These are phyloP conservation scores for Pythium plurisporium DNA, from an alignment of 352 stramenopile genomes.

Conservation along the genomic window DNA sequence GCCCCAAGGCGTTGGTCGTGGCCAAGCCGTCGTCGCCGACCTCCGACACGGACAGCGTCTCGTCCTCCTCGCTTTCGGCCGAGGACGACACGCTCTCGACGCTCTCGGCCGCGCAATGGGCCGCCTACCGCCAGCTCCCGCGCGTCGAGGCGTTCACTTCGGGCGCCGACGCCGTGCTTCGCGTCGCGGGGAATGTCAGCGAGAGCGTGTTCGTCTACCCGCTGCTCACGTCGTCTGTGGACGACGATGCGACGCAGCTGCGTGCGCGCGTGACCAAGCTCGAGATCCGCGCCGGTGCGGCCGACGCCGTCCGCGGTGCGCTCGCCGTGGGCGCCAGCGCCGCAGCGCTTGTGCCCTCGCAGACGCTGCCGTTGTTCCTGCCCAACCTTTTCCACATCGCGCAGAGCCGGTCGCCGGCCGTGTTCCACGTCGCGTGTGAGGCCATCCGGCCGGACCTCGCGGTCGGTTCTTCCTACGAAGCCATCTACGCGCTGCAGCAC, in stretches of 20 bases:
- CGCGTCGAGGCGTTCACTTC: conserved; percentile 52
- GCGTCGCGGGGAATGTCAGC: conserved; percentile 50
- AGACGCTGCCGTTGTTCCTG: conserved; percentile 72
- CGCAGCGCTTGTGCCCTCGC: conserved; percentile 55
- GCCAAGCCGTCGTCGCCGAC: neutral
- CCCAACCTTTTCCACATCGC: conserved; percentile 63
- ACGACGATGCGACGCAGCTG: conserved; percentile 15
- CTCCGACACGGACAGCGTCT: conserved; percentile 20
- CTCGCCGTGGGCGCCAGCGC: conserved; percentile 46
- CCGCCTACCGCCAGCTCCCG: conserved; percentile 31
- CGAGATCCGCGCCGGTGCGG: conserved; percentile 53
- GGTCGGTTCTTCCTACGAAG: conserved; percentile 55
- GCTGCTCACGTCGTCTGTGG: conserved; percentile 26
- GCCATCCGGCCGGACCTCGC: conserved; percentile 48
- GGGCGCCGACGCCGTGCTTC: conserved; percentile 45
- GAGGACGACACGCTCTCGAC: too few relatives aligned
- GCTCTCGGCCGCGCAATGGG: conserved; percentile 22
- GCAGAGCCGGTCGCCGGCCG: conserved; percentile 31
- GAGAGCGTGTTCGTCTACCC: conserved; percentile 66
- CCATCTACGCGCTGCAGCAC: conserved; percentile 63
- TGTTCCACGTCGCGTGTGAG: conserved; percentile 68
- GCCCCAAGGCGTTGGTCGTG: conserved; percentile 18
- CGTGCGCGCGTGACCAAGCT: conserved; percentile 61
- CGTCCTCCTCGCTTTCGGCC: too few relatives aligned
- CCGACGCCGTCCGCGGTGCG: conserved; percentile 51